These are phyloP conservation scores for Stromatinia cepivora DNA, from an alignment of 2,329 filamentous ascomycete species.

Conservation along the genomic window DNA sequence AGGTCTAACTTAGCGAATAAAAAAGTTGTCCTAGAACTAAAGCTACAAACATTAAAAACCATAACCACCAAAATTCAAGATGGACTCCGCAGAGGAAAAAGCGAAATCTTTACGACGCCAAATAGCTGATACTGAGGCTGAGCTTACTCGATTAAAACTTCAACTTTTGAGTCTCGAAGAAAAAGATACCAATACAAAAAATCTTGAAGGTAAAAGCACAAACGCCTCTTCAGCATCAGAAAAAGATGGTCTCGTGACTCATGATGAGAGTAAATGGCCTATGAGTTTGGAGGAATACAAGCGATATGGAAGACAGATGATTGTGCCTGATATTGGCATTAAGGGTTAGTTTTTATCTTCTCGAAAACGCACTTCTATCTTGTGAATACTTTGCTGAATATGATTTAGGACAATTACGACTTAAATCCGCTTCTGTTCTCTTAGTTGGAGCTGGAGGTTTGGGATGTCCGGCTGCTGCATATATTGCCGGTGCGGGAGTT, in stretches of 20 bases:
- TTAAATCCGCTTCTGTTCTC: constrained; percentile 71
- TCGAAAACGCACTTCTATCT: neutral
- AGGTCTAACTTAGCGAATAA: constrained; percentile 16
- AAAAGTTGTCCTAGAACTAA: constrained; percentile 10
- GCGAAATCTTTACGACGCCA: constrained; percentile 47
- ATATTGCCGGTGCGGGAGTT: constrained; percentile 85
- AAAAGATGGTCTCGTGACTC: constrained; percentile 27
- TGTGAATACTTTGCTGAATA: neutral
- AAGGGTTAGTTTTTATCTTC: constrained; percentile 52
- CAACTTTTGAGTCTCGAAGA: constrained; percentile 45
- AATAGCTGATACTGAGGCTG: constrained; percentile 50
- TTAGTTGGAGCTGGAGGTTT: constrained; percentile 86
- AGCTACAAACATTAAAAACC: neutral
- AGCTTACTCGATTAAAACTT: constrained; percentile 49
- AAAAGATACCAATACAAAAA: neutral
- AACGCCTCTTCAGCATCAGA: neutral
- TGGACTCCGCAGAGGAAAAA: constrained; percentile 43
- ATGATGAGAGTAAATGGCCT: constrained; percentile 58
- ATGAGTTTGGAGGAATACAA: constrained; percentile 73
- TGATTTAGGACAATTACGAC: constrained; percentile 66
- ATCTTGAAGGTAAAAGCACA: neutral
- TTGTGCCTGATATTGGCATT: constrained; percentile 78
- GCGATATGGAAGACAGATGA: constrained; percentile 87
- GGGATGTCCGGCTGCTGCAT: constrained; percentile 89
- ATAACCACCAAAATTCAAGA: constrained; percentile 29